A percentile compares a stretch with the other conserved stretches of the same genome.
phyloP scores from a whole-genome alignment of 352 stramenopile species.

The Globisporangium rhizosaccharum region DNA sequence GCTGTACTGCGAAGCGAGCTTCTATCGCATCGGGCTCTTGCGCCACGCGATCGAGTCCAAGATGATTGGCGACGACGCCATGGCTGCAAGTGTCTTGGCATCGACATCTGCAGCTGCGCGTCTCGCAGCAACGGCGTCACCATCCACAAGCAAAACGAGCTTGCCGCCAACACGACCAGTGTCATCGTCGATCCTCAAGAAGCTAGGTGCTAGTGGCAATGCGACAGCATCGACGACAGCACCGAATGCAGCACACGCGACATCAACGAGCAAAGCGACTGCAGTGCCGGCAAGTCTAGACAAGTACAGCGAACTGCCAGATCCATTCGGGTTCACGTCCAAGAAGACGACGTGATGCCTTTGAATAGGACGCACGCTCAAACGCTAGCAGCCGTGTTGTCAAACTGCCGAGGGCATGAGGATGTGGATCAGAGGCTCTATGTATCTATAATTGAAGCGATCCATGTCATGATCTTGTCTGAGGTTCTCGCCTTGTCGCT shows the following conservation, averaged over 20 bases:
- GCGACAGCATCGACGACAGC: neutral
- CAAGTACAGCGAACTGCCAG: constrained; percentile 52
- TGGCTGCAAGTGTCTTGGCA: constrained; percentile 20
- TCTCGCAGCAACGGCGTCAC: constrained; percentile 5
- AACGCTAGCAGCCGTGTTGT: too few relatives aligned
- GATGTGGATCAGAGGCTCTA: too few relatives aligned
- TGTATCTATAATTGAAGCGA: too few relatives aligned
- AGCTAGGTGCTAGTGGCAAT: constrained; percentile 1
- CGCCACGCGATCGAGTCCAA: constrained; percentile 72
- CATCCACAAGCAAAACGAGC: neutral
- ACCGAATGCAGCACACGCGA: neutral
- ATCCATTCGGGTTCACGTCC: constrained; percentile 62
- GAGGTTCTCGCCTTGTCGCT: too few relatives aligned
- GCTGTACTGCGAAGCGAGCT: constrained; percentile 72
- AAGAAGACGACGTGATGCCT: constrained; percentile 25
- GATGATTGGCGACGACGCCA: constrained; percentile 56
- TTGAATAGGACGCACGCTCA: neutral
- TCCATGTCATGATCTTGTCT: too few relatives aligned
- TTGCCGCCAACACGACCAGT: neutral
- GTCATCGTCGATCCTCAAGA: neutral
- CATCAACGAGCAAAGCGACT: neutral
- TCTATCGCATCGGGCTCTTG: constrained; percentile 68
- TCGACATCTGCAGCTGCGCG: too few relatives aligned
- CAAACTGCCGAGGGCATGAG: too few relatives aligned
- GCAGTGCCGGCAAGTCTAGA: constrained; percentile 9